phyloP scores from a whole-genome alignment of 2,329 filamentous ascomycete genomes.

The Fusarium kyushuense region DNA sequence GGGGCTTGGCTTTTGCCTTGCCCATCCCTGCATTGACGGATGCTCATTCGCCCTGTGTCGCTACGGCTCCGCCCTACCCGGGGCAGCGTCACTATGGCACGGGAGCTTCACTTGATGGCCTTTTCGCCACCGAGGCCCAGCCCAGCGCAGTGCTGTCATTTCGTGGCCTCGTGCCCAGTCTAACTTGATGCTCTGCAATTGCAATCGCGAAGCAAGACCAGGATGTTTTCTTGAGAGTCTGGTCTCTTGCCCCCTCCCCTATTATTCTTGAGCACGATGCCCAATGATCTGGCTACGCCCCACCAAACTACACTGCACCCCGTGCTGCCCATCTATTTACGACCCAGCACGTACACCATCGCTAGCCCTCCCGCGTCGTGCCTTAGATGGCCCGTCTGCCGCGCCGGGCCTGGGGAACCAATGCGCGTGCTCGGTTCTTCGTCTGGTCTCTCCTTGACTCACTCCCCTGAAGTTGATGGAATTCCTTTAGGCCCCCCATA shows the following conservation, averaged over 20 bases:
- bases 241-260: slow-evolving; percentile 31
- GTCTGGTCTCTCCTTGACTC: slow-evolving; percentile 42
- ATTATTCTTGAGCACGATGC: slow-evolving; percentile 33
- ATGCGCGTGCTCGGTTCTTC: slow-evolving; percentile 32
- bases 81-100: slow-evolving; percentile 25
- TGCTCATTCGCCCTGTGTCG: slow-evolving; percentile 33
- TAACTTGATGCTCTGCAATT: slow-evolving; percentile 24
- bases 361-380: slow-evolving; percentile 36
- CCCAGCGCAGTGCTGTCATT: slow-evolving; percentile 27
- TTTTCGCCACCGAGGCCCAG: slow-evolving; percentile 35
- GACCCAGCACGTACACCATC: slow-evolving; percentile 32
- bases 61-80: slow-evolving; percentile 38
- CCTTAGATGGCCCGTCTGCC: slow-evolving; percentile 39
- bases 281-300: slow-evolving; percentile 45
- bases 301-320: slow-evolving; percentile 30
- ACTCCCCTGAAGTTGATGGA: slow-evolving; percentile 27
- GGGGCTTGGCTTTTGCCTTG: slow-evolving; percentile 40
- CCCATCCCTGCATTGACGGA: slow-evolving; percentile 32
- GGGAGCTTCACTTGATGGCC: slow-evolving; percentile 35
- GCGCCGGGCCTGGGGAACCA: slow-evolving; percentile 38
- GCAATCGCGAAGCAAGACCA: slow-evolving; percentile 9
- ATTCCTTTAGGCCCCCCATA: slow-evolving; percentile 27
- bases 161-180: slow-evolving; percentile 19
- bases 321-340: slow-evolving; percentile 23
- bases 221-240: slow-evolving; percentile 31